A percentile compares a stretch with the other conserved stretches of the same genome.
Conservation (phyloP, 495 filamentous ascomycete species). For the Xylaria nigripes region DNA sequence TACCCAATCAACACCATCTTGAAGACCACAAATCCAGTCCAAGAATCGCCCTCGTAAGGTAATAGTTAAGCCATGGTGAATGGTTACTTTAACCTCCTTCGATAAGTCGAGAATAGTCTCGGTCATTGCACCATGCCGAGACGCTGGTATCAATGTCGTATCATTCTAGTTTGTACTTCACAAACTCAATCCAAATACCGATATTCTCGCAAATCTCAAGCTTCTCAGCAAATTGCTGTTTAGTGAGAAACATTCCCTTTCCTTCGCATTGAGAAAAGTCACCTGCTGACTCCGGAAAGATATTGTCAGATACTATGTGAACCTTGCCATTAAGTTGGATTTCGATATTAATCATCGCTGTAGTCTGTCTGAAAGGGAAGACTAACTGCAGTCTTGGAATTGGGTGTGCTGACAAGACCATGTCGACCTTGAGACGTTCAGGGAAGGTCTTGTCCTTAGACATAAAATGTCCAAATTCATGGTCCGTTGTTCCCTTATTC, state of each 20-base stretch:
- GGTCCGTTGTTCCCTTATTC: constrained; percentile 18
- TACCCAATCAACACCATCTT: neutral
- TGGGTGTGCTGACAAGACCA: constrained; percentile 39
- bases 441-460: neutral
- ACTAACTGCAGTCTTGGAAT: constrained; percentile 40
- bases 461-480: constrained; percentile 33
- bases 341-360: constrained; percentile 46
- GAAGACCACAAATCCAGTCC: neutral
- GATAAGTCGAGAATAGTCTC: neutral
- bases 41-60: neutral
- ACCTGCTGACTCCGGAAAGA: constrained; percentile 22
- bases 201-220: constrained; percentile 23
- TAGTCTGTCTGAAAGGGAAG: constrained; percentile 38
- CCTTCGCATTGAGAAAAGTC: constrained; percentile 1
- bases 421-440: constrained; percentile 35
- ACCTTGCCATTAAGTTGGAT: constrained; percentile 56
- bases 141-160: neutral
- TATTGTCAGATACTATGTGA: constrained; percentile 34
- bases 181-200: constrained; percentile 21
- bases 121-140: neutral
- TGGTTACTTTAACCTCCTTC: neutral
- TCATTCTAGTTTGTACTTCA: constrained; percentile 16
- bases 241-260: constrained; percentile 1
- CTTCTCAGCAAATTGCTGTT: constrained; percentile 13
- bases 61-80: neutral